Conservation (phyloP, 1,284 basidiomycete genomes). For the Porodaedalea pini region DNA sequence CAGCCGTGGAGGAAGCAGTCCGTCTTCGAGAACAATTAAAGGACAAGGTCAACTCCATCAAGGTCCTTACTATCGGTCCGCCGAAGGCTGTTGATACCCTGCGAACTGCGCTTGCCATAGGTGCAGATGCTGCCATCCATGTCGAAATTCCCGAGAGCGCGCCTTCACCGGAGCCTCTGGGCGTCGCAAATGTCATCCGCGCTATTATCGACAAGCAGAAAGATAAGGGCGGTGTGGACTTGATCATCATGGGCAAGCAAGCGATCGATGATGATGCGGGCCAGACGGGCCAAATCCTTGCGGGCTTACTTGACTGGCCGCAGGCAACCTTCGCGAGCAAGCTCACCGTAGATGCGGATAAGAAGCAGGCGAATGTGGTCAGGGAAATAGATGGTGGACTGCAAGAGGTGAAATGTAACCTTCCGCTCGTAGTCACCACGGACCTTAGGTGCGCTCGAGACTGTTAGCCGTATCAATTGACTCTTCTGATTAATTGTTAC, state of each 20-base stretch:
- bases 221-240: slow-evolving; percentile 59
- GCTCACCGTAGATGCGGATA: slow-evolving; percentile 71
- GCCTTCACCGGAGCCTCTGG: slow-evolving; percentile 78
- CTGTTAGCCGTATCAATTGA: background rate
- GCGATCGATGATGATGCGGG: slow-evolving; percentile 97
- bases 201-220: slow-evolving; percentile 74
- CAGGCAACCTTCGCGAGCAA: slow-evolving; percentile 96
- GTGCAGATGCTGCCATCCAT: slow-evolving; percentile 92
- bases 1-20: slow-evolving; percentile 97
- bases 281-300: slow-evolving; percentile 98
- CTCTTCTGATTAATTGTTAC: background rate
- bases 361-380: slow-evolving; percentile 71
- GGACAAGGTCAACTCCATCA: slow-evolving; percentile 78
- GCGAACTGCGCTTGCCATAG: slow-evolving; percentile 96
- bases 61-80: slow-evolving; percentile 90
- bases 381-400: slow-evolving; percentile 95
- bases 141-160: slow-evolving; percentile 78
- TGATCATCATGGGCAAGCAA: slow-evolving; percentile 98
- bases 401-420: slow-evolving; percentile 75
- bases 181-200: slow-evolving; percentile 81
- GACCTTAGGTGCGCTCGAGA: slow-evolving; percentile 74
- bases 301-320: slow-evolving; percentile 88
- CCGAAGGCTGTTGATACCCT: slow-evolving; percentile 88
- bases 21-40: slow-evolving; percentile 83
- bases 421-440: slow-evolving; percentile 91